Percentiles rank a stretch among this genome's conserved stretches.
Evolutionary conservation across 1,139 yeast species (phyloP).

Genomic region (Eremothecium gossypii): DNA sequence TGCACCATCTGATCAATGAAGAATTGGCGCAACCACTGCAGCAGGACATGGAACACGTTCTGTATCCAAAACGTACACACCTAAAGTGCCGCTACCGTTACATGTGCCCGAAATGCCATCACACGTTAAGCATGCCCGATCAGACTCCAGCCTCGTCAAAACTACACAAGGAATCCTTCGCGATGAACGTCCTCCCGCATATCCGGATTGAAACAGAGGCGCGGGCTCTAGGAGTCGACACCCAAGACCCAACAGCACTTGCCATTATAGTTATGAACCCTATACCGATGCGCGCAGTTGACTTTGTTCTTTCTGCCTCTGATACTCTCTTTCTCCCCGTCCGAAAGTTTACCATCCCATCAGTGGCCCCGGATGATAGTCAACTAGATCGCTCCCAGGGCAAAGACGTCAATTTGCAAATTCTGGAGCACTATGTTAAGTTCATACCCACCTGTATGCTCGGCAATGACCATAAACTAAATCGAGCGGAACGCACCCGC

Average conservation of each 20-base stretch:
- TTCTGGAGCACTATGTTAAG: slow-evolving; percentile 1
- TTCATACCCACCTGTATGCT: slow-evolving; percentile 6
- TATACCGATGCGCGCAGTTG: neutral
- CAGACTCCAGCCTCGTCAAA: slow-evolving; percentile 23
- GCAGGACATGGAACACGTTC: neutral
- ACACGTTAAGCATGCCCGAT: slow-evolving; percentile 23
- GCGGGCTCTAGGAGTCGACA: neutral
- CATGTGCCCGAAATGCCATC: slow-evolving; percentile 9
- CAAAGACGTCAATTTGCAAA: neutral
- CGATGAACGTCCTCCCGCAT: slow-evolving; percentile 25
- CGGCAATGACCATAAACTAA: slow-evolving; percentile 2
- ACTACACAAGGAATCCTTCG: slow-evolving; percentile 22
- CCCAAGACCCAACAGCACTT: neutral
- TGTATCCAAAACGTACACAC: slow-evolving; percentile 4
- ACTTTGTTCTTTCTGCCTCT: slow-evolving; percentile 5
- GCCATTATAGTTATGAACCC: slow-evolving; percentile 5
- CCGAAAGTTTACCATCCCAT: slow-evolving; percentile 2
- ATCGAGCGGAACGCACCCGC: slow-evolving; percentile 5
- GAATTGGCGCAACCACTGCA: slow-evolving; percentile 1
- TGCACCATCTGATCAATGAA: slow-evolving; percentile 9
- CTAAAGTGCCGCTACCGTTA: slow-evolving; percentile 6
- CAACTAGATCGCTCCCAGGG: neutral
- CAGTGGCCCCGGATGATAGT: neutral
- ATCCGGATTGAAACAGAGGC: slow-evolving; percentile 3
- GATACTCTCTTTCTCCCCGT: slow-evolving; percentile 6